A percentile compares a stretch with the other conserved stretches of the same genome.
phyloP scores from a whole-genome alignment of 2,329 filamentous ascomycete genomes.

The Aspergillus amoenus region DNA sequence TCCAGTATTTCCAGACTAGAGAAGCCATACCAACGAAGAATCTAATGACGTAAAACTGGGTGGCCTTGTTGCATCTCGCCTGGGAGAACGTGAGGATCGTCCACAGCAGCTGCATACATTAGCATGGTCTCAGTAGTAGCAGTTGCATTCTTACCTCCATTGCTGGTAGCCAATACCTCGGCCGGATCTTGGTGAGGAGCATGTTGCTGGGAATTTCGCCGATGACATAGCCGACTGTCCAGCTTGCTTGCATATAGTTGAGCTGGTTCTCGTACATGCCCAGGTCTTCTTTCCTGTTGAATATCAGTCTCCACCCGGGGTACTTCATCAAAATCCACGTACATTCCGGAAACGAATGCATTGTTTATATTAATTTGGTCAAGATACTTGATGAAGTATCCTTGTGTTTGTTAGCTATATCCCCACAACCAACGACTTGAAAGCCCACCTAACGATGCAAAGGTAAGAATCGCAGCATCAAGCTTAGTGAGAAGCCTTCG shows the following conservation, averaged over 20 bases:
- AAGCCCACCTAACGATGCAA: constrained; percentile 42
- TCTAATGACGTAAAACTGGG: constrained; percentile 48
- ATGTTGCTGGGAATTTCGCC: constrained; percentile 54
- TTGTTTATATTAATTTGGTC: constrained; percentile 49
- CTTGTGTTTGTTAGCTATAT: constrained; percentile 20
- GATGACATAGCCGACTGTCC: constrained; percentile 62
- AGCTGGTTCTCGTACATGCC: constrained; percentile 54
- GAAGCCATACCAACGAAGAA: constrained; percentile 47
- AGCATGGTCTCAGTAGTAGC: no score
- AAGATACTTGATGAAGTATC: constrained; percentile 54
- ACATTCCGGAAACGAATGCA: constrained; percentile 51
- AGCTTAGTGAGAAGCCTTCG: constrained; percentile 51
- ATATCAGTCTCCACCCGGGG: not conserved
- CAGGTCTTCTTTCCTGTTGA: constrained; percentile 52
- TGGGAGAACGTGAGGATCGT: constrained; percentile 50
- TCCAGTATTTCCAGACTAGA: not conserved
- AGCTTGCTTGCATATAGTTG: constrained; percentile 57
- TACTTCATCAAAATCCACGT: constrained; percentile 2
- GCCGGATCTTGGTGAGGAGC: constrained; percentile 50
- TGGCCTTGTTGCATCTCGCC: constrained; percentile 40
- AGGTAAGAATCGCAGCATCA: constrained; percentile 49
- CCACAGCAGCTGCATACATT: constrained; percentile 42
- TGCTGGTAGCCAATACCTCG: constrained; percentile 50
- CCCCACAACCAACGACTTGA: not conserved
- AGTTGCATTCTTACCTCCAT: constrained; percentile 36